Base-by-base conservation (phyloP, 495 filamentous ascomycete species). In the Lophiotrema nucula region DNA sequence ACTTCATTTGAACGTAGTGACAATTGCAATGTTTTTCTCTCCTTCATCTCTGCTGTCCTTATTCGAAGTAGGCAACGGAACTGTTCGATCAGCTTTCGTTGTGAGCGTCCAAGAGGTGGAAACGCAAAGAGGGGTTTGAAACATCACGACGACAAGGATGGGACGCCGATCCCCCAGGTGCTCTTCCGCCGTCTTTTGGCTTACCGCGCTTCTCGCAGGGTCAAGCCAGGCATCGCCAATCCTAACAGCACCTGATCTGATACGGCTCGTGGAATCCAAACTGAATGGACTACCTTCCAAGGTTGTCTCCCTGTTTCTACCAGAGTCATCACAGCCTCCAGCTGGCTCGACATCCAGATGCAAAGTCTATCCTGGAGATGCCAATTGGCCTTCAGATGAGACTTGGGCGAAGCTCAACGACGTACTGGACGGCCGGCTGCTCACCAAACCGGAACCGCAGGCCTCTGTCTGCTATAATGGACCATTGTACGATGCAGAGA, bases 401-500 rank as follows among this genome's bases (percentile, higher is more conserved):
- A 47, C 33, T 11, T 65, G 62, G 62, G 21, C 18, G 18, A 47
- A 42, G 16, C 47, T 65, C 45, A 65, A 65, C 51, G 31, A 53
- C 16, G 22, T 48, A 5, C 52, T 48, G 11, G 51, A 48, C 28
- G 50, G 50, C n/a, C 50, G 52, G 3, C 53, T 65, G 4, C 37
- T 65, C 8, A 19, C 27, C 13, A 47, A 48, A 33, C 50, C 57
- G 5, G 22, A 31, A 23, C 62, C 62, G 15, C 50, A 55, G 23
- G 62, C 57, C 3, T 26, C 50, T n/a, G 58, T 65, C 15, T 65
- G 62, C 41, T 65, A 65, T 48, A 27, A 39, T 31, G 52, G 47
- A 11, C 51, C 62, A 3, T 19, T 21, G 13, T 61, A 56, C 37
- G 53, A 65, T 49, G 50, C 39, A 2, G 39, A 42, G 18, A 56